Evolutionary conservation across 768 basidiomycete species (phyloP).

Genomic region (Panaeolus cyanescens): DNA sequence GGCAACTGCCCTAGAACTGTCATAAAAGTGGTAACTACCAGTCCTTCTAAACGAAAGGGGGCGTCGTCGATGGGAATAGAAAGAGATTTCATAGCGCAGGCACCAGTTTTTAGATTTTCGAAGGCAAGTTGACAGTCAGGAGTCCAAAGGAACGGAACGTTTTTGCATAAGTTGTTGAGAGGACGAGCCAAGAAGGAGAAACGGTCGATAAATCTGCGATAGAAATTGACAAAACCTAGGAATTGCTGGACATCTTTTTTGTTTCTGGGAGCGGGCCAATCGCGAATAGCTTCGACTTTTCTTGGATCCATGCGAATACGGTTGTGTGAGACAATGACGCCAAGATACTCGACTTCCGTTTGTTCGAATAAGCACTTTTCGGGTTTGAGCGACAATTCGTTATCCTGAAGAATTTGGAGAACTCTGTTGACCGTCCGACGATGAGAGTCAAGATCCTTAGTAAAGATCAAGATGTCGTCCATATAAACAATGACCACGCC

Average conservation of each 20-base stretch:
- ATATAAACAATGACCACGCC: background rate
- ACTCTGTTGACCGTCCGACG: background rate
- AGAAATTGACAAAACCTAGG: conserved; percentile 47
- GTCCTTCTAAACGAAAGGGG: conserved; percentile 7
- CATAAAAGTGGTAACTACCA: too few relatives aligned
- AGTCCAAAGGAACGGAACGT: background rate
- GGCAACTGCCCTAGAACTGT: too few relatives aligned
- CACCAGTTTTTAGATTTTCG: background rate
- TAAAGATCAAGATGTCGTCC: background rate
- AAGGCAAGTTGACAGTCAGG: background rate
- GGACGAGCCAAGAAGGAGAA: conserved; percentile 28
- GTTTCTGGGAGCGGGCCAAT: conserved; percentile 37
- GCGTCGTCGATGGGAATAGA: conserved; percentile 2
- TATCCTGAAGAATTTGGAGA: background rate
- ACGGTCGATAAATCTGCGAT: conserved; percentile 35
- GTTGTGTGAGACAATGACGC: conserved; percentile 40
- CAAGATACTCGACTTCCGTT: conserved; percentile 23
- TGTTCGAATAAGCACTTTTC: conserved; percentile 39
- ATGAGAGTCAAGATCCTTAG: background rate
- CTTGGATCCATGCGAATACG: conserved; percentile 33
- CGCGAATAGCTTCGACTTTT: conserved; percentile 36
- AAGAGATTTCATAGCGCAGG: conserved; percentile 19
- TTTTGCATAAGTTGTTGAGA: conserved; percentile 16
- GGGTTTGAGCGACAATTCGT: conserved; percentile 21
- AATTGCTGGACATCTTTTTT: conserved; percentile 37